Percentiles rank a stretch among this genome's conserved stretches.
These are phyloP conservation scores for Pseudopithomyces chartarum DNA, from an alignment of 2,329 filamentous ascomycete genomes.

Conservation along the genomic window DNA sequence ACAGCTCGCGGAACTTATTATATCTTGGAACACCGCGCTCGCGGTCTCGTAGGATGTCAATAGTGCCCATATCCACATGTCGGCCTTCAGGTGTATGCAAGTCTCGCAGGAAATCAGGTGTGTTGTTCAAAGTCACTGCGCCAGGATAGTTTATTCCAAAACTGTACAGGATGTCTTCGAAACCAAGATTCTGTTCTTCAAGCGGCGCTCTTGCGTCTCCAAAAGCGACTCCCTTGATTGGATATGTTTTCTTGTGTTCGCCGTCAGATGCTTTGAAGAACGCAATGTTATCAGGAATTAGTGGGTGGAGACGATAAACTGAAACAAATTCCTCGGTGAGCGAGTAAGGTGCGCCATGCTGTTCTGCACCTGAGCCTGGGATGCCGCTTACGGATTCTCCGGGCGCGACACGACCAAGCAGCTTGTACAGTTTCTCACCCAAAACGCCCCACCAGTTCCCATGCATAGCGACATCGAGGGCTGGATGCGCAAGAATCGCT, in stretches of 20 bases:
- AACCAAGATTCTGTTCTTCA: conserved; percentile 14
- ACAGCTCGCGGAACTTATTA: conserved; percentile 51
- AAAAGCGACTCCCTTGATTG: conserved; percentile 31
- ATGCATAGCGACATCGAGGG: conserved; percentile 50
- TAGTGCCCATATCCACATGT: conserved; percentile 51
- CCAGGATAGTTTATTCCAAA: conserved; percentile 57
- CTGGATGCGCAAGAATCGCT: conserved; percentile 53
- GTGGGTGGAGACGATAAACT: conserved; percentile 51
- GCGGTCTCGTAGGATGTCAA: conserved; percentile 55
- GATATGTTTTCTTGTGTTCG: conserved; percentile 31
- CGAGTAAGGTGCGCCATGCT: conserved; percentile 47
- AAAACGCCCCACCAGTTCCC: conserved; percentile 55
- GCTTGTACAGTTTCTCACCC: conserved; percentile 49
- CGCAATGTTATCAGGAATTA: conserved; percentile 48
- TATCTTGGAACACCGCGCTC: conserved; percentile 55
- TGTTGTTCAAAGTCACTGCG: conserved; percentile 51
- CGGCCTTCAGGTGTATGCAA: conserved; percentile 50
- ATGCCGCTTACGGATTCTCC: conserved; percentile 50
- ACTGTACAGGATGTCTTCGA: conserved; percentile 45
- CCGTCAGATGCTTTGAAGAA: conserved; percentile 40
- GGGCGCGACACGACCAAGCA: conserved; percentile 48
- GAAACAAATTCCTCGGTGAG: conserved; percentile 54
- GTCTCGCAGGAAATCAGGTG: conserved; percentile 49
- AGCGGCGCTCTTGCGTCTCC: conserved; percentile 40
- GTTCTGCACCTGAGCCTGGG: conserved; percentile 46